Conservation (phyloP, 768 basidiomycete genomes). For the Mycena latifolia region DNA sequence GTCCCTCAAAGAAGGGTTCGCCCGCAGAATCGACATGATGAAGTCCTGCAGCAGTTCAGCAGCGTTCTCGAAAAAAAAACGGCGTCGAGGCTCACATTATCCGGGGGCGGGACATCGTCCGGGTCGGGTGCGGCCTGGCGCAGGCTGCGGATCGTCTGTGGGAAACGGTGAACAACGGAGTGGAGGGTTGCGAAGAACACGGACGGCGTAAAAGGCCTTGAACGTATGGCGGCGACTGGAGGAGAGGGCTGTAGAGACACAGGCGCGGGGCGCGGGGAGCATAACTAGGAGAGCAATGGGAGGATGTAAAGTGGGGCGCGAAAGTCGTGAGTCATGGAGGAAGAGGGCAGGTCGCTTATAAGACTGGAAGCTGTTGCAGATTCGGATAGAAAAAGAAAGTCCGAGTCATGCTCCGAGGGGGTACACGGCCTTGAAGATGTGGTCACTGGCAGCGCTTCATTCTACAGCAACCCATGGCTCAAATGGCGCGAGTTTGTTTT, state of each 20-base stretch:
- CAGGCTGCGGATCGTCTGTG: constrained; percentile 58
- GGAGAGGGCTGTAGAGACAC: constrained; percentile 49
- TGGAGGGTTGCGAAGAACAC: constrained; percentile 38
- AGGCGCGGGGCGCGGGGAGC: constrained; percentile 48
- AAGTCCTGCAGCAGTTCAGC: constrained; percentile 76
- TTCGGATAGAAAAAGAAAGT: too few species aligned
- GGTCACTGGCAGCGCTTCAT: too few species aligned
- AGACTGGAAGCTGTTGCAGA: too few species aligned
- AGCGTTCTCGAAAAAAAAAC: not conserved
- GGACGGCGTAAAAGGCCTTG: constrained; percentile 69
- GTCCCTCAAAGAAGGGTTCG: constrained; percentile 93
- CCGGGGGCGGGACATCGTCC: constrained; percentile 58
- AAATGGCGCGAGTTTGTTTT: too few species aligned
- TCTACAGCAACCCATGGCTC: too few species aligned
- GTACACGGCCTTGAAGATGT: too few species aligned
- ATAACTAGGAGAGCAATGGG: constrained; percentile 42
- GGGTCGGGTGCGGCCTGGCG: constrained; percentile 49
- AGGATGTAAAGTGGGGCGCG: constrained; percentile 26
- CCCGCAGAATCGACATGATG: constrained; percentile 92
- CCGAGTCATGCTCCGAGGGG: too few species aligned
- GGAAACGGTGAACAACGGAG: constrained; percentile 31
- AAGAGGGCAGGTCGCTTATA: constrained; percentile 27
- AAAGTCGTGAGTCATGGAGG: constrained; percentile 17
- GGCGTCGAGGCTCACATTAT: constrained; percentile 59
- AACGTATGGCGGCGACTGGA: constrained; percentile 54